Evolutionary conservation across 345 rosid species (phyloP).

Genomic region (Eucalyptus guilfoylei): DNA sequence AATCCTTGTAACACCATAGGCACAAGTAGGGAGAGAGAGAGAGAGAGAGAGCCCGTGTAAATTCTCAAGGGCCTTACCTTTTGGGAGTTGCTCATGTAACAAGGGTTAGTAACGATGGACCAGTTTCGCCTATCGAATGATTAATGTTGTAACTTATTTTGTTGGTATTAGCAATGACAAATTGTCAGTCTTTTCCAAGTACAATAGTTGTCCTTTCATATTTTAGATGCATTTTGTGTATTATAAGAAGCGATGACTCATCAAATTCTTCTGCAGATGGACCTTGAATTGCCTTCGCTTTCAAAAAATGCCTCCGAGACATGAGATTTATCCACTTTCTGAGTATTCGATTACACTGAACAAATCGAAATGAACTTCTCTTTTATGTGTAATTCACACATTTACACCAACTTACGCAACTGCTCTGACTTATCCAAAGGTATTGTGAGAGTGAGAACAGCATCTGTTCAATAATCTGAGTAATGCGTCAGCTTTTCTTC

Average conservation of each 20-base stretch:
- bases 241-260: neutral
- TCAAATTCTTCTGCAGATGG: neutral
- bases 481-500: conserved; percentile 55
- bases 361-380: neutral
- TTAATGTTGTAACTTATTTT: neutral
- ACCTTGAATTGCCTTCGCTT: neutral
- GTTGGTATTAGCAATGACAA: neutral
- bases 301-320: neutral
- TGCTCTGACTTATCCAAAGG: conserved; percentile 3
- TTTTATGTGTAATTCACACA: neutral
- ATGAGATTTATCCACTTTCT: neutral
- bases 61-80: neutral
- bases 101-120: neutral
- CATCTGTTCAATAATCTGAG: conserved; percentile 52
- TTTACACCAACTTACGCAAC: neutral
- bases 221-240: neutral
- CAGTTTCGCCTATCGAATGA: neutral
- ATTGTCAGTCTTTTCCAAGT: neutral
- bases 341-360: neutral
- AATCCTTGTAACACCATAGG: neutral
- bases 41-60: neutral
- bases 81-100: neutral
- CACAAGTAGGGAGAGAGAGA: neutral
- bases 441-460: conserved; percentile 39
- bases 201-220: neutral